phyloP scores from a whole-genome alignment of 176 grass and related monocot species.

The Miscanthus lutarioriparius region DNA sequence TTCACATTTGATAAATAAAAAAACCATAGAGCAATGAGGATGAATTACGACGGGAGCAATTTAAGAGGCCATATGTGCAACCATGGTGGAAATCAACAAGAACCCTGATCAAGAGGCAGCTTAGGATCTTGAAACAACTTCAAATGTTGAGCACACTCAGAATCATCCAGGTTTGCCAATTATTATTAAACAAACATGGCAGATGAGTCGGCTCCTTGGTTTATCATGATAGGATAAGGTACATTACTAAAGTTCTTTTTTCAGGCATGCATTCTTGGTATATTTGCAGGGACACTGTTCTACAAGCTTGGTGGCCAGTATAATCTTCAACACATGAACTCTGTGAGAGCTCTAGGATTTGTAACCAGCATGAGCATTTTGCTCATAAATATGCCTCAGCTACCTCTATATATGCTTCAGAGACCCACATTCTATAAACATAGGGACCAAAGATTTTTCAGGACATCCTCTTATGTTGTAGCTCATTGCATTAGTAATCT shows the following conservation, averaged over 20 bases:
- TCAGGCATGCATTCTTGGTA: conserved; percentile 38
- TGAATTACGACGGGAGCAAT: conserved; percentile 25
- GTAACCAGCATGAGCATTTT: conserved; percentile 41
- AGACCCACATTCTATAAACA: conserved; percentile 44
- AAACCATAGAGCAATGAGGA: conserved; percentile 8
- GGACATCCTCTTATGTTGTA: conserved; percentile 43
- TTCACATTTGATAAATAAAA: not conserved
- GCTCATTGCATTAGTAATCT: conserved; percentile 29
- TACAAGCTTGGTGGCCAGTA: conserved; percentile 36
- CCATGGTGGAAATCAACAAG: conserved; percentile 33
- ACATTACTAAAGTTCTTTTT: not conserved
- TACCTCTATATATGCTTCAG: conserved; percentile 42
- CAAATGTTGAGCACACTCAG: conserved; percentile 19
- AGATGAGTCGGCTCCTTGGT: not conserved
- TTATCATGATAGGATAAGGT: not conserved
- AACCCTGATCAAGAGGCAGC: conserved; percentile 27
- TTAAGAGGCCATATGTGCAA: conserved; percentile 36
- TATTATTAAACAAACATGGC: not conserved
- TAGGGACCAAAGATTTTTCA: conserved; percentile 40
- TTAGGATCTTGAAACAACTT: conserved; percentile 37
- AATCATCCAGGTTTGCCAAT: conserved; percentile 23
- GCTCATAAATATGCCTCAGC: conserved; percentile 39
- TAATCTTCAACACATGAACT: conserved; percentile 39
- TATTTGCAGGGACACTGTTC: conserved; percentile 40
- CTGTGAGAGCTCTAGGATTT: conserved; percentile 41